Base-by-base conservation (phyloP, 495 filamentous ascomycete species). In the Elaphomyces granulatus region DNA sequence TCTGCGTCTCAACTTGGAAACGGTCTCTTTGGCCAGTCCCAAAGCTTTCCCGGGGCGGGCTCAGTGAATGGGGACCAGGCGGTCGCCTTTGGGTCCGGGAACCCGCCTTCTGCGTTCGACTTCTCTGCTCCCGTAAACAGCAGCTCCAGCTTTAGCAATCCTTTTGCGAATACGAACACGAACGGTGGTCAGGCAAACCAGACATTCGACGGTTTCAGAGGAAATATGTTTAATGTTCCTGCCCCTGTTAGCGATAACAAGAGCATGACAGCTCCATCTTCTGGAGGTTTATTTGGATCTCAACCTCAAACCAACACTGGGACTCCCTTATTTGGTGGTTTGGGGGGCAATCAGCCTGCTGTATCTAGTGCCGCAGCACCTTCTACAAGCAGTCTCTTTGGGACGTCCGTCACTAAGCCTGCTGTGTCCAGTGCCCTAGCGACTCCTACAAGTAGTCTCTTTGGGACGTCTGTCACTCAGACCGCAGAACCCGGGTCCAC, bases 21-120 rank as follows among this genome's bases (percentile, higher is more conserved):
- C 33, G 57, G 58, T 10, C 68, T 69, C 41, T 70, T 70, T 40
- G 64, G 66, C 17, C 64, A 68, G 40, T 65, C 62, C 17, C 61
- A 67, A 38, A 67, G 61, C 36, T 68, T 68, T 28, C 61, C 64
- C n/a, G 60, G 58, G 19, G 53, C 59, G 26, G 52, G 42, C 20
- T 38, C 61, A 31, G 6, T 6, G 23, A 53, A 53, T 41, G 53
- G 51, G 32, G 41, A 54, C 3, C 33, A 55, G 15, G 54, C 60
- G 12, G 64, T 69, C 38, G 54, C 67, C 12, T 69, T 66, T 28
- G 62, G 62, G 3, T 40, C 45, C 36, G 47, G 50, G 17, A 43
- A 51, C 15, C 46, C 52, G 16, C 23, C 23, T 12, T 49, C 52
- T n/a, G 50, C 43, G 16, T 67, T 66, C 50, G 64, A 55, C 37